Percentiles rank a stretch among this genome's conserved stretches.
Evolutionary conservation across 2,329 filamentous ascomycete species (phyloP).

Genomic region (Stachybotrys chartarum): DNA sequence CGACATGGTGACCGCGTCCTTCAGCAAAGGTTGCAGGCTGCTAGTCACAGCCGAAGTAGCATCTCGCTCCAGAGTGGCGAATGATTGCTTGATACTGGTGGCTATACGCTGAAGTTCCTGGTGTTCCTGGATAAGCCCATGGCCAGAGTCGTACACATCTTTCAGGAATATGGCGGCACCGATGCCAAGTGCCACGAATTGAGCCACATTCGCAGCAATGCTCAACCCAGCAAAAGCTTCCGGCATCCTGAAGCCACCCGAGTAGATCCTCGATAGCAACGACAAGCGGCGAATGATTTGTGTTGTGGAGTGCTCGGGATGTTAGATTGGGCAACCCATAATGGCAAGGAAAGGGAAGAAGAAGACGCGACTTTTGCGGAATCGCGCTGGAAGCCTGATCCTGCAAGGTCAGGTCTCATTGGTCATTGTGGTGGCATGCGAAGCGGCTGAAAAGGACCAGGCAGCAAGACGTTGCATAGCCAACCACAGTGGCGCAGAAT

Average conservation of each 20-base stretch:
- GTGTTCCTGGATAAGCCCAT: neutral
- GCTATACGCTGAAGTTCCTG: neutral
- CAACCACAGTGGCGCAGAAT: too few relatives aligned
- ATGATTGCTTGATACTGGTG: neutral
- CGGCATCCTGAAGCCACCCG: neutral
- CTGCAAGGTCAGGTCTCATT: too few relatives aligned
- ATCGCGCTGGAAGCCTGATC: too few relatives aligned
- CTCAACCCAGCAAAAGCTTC: constrained; percentile 2
- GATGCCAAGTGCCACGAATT: constrained; percentile 1
- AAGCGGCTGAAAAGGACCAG: too few relatives aligned
- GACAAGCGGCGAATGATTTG: too few relatives aligned
- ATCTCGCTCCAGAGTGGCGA: neutral
- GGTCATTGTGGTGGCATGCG: too few relatives aligned
- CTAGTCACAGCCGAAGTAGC: neutral
- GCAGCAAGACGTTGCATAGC: too few relatives aligned
- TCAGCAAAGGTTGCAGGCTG: neutral
- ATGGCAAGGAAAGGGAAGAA: too few relatives aligned
- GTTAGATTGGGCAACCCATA: too few relatives aligned
- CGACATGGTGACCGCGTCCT: neutral
- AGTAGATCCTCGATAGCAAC: too few relatives aligned
- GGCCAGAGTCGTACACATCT: neutral
- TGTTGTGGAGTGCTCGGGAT: too few relatives aligned
- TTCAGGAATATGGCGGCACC: neutral
- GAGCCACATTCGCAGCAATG: constrained; percentile 1
- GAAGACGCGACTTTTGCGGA: too few relatives aligned